These are phyloP conservation scores for Iris macrosiphon DNA, from an alignment of 106 monocot genomes.

Conservation along the genomic window DNA sequence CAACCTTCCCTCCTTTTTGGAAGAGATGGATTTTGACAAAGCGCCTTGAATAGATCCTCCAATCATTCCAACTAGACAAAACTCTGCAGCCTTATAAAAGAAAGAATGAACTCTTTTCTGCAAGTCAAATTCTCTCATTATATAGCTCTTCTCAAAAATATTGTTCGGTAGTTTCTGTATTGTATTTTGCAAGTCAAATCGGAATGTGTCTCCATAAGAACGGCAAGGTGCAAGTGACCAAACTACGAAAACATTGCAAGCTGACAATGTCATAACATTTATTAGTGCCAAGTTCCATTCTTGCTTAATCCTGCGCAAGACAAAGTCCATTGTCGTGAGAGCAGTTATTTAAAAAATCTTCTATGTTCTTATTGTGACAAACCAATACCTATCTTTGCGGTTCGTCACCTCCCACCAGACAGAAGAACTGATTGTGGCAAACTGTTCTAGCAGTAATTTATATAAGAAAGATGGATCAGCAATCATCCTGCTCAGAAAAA, in stretches of 20 bases:
- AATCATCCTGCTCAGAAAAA: slow-evolving; percentile 62
- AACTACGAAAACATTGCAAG: slow-evolving; percentile 85
- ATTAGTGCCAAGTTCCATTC: slow-evolving; percentile 93
- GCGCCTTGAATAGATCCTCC: slow-evolving; percentile 75
- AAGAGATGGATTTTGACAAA: slow-evolving; percentile 49
- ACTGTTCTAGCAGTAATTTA: slow-evolving; percentile 72
- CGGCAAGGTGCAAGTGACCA: slow-evolving; percentile 97
- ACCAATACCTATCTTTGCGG: slow-evolving; percentile 74
- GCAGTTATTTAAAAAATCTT: background rate
- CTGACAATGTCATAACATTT: slow-evolving; percentile 72
- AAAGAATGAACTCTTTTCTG: slow-evolving; percentile 79
- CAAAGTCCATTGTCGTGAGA: background rate
- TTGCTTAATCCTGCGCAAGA: slow-evolving; percentile 61
- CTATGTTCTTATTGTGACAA: background rate
- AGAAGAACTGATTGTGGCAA: slow-evolving; percentile 54
- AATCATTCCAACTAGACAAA: slow-evolving; percentile 64
- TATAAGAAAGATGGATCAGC: slow-evolving; percentile 93
- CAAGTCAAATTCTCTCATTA: slow-evolving; percentile 85
- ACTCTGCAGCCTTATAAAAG: slow-evolving; percentile 78
- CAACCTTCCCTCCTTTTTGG: slow-evolving; percentile 59
- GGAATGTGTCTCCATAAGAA: slow-evolving; percentile 90
- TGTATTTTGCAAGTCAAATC: slow-evolving; percentile 81
- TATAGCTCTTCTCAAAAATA: slow-evolving; percentile 89
- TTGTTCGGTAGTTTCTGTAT: slow-evolving; percentile 98
- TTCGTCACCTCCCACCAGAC: slow-evolving; percentile 91